A percentile compares a stretch with the other conserved stretches of the same genome.
phyloP scores from a whole-genome alignment of 75 land plant genomes.

The Sequoiadendron giganteum region DNA sequence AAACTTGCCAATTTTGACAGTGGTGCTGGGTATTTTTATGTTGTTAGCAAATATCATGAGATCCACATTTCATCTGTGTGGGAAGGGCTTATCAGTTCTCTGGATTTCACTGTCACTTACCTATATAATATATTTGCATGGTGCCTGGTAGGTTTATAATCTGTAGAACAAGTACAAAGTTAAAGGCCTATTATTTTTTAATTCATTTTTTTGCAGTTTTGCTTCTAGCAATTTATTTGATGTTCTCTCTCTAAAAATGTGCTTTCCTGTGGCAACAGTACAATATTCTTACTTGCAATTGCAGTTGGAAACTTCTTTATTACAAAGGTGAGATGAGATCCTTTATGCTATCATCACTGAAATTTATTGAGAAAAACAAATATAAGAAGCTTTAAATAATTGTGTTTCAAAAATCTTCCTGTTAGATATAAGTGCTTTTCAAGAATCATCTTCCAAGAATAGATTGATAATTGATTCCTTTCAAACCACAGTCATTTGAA shows the following conservation, averaged over 20 bases:
- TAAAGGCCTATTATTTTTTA: not conserved
- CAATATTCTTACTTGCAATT: conserved; percentile 63
- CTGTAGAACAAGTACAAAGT: not conserved
- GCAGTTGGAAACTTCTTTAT: conserved; percentile 58
- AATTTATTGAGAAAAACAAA: not conserved
- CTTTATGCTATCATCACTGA: not conserved
- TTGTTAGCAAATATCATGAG: conserved; percentile 37
- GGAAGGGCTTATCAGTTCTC: conserved; percentile 69
- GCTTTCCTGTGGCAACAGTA: conserved; percentile 39
- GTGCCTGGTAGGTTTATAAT: conserved; percentile 57
- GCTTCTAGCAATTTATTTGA: not conserved
- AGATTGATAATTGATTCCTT: conserved; percentile 15
- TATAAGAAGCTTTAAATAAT: not conserved
- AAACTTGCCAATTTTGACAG: conserved; percentile 68
- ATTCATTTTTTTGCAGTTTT: not conserved
- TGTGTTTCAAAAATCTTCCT: not conserved
- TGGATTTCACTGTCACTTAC: conserved; percentile 69
- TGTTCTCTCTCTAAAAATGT: not conserved
- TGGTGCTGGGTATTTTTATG: conserved; percentile 57
- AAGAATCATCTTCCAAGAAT: not conserved
- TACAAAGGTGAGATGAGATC: conserved; percentile 53
- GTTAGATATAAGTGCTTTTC: not conserved
- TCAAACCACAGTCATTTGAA: not conserved
- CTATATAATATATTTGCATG: conserved; percentile 78
- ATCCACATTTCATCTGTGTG: conserved; percentile 28